Conservation (phyloP, 2,329 filamentous ascomycete genomes). For the Hymenoscyphus occultus region DNA sequence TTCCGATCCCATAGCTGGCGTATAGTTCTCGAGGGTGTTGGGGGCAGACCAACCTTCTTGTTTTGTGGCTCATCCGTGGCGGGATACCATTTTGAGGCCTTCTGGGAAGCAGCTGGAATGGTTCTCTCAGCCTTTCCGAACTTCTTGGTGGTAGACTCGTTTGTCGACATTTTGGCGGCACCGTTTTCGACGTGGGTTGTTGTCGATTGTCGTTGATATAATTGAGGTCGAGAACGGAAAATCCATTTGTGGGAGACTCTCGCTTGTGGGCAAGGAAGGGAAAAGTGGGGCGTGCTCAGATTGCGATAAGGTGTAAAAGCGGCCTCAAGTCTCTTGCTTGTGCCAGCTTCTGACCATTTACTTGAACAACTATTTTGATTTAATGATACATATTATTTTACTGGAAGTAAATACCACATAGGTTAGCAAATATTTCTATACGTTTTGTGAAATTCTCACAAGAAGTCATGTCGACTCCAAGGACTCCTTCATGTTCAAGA, state of each 20-base stretch:
- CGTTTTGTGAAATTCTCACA: too few relatives aligned
- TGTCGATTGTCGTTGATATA: conserved; percentile 24
- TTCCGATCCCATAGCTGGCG: conserved; percentile 4
- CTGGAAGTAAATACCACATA: too few relatives aligned
- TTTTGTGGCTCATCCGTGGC: conserved; percentile 83
- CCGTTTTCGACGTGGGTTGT: conserved; percentile 23
- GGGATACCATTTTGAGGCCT: conserved; percentile 99
- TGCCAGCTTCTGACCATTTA: background rate
- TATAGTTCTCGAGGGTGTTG: conserved; percentile 11
- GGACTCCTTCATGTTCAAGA: too few relatives aligned
- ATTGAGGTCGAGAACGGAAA: background rate
- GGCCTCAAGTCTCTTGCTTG: too few relatives aligned
- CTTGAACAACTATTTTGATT: background rate
- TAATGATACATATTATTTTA: background rate
- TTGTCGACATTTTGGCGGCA: conserved; percentile 62
- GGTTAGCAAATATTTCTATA: too few relatives aligned
- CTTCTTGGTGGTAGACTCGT: conserved; percentile 60
- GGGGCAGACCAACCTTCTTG: conserved; percentile 76
- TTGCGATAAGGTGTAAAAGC: background rate
- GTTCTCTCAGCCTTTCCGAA: conserved; percentile 95
- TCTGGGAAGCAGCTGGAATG: conserved; percentile 81
- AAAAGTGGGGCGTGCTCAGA: too few relatives aligned
- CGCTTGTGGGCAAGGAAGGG: too few relatives aligned
- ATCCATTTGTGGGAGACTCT: background rate
- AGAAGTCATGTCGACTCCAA: too few relatives aligned